Conservation (phyloP, 2,329 filamentous ascomycete species). For the Pleoardoris graminearum region DNA sequence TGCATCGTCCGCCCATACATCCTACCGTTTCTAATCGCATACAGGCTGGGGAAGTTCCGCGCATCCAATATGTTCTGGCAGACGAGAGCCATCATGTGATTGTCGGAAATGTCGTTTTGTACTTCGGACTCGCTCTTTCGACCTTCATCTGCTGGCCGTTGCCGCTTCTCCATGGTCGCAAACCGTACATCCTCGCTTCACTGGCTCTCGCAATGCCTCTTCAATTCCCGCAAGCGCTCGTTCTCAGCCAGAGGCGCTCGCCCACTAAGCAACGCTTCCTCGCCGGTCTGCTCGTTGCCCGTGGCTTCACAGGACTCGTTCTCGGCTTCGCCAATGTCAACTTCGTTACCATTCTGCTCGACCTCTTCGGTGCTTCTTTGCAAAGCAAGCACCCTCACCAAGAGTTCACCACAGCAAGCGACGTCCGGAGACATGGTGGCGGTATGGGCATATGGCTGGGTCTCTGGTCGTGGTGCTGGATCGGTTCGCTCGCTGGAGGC, state of each 20-base stretch:
- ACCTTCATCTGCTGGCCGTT: slow-evolving; percentile 74
- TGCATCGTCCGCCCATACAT: not conserved
- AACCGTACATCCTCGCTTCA: slow-evolving; percentile 73
- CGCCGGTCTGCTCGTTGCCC: slow-evolving; percentile 63
- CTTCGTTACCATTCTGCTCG: slow-evolving; percentile 69
- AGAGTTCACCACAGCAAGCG: slow-evolving; percentile 67
- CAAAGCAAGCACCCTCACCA: slow-evolving; percentile 74
- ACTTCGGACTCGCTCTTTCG: slow-evolving; percentile 69
- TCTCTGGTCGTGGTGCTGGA: slow-evolving; percentile 70
- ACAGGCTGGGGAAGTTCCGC: slow-evolving; percentile 71
- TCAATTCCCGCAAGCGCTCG: slow-evolving; percentile 74
- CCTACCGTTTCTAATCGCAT: slow-evolving; percentile 10
- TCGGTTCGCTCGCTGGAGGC: slow-evolving; percentile 71
- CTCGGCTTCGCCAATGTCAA: slow-evolving; percentile 80
- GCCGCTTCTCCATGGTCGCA: slow-evolving; percentile 73
- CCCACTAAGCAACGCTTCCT: slow-evolving; percentile 61
- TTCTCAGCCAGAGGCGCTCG: slow-evolving; percentile 61
- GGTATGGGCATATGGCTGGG: slow-evolving; percentile 76
- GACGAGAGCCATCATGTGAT: slow-evolving; percentile 70
- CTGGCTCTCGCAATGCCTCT: slow-evolving; percentile 71
- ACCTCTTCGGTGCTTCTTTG: slow-evolving; percentile 75
- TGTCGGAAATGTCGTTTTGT: slow-evolving; percentile 74
- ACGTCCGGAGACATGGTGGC: slow-evolving; percentile 73
- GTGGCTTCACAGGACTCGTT: slow-evolving; percentile 67
- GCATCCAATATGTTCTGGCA: slow-evolving; percentile 75